A percentile compares a stretch with the other conserved stretches of the same genome.
Evolutionary conservation across 257 asterid species (phyloP).

Genomic region (Gentiana dahurica): DNA sequence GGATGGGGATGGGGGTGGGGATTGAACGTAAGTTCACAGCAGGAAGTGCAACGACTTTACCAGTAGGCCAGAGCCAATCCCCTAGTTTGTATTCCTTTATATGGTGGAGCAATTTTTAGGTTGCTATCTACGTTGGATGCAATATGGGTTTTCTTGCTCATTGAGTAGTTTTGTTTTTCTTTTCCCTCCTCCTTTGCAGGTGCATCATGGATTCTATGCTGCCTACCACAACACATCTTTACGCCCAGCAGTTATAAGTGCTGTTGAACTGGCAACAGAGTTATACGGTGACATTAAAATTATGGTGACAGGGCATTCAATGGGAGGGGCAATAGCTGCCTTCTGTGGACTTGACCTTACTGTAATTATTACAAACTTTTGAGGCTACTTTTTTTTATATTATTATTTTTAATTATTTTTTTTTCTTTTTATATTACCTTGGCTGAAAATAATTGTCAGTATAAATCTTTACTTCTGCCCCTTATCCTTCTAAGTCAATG

Average conservation of each 20-base stretch:
- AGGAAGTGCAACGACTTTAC: too few species aligned
- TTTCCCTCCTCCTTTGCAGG: slow-evolving; percentile 28
- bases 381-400: background rate
- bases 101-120: too few species aligned
- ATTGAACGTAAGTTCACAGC: too few species aligned
- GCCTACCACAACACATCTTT: slow-evolving; percentile 79
- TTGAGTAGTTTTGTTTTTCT: slow-evolving; percentile 1
- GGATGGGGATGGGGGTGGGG: too few species aligned
- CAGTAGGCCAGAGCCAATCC: too few species aligned
- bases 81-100: too few species aligned
- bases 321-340: slow-evolving; percentile 99
- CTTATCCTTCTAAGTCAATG: too few species aligned
- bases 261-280: slow-evolving; percentile 42
- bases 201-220: slow-evolving; percentile 88
- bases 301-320: slow-evolving; percentile 86
- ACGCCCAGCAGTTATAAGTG: slow-evolving; percentile 61
- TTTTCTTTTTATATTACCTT: background rate
- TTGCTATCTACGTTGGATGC: too few species aligned
- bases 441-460: too few species aligned
- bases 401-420: background rate
- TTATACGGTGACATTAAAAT: slow-evolving; percentile 50
- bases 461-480: too few species aligned
- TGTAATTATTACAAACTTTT: slow-evolving; percentile 15
- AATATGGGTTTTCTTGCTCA: too few species aligned
- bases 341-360: slow-evolving; percentile 82